A percentile compares a stretch with the other conserved stretches of the same genome.
phyloP scores from a whole-genome alignment of 1,284 basidiomycete genomes.

The Puccinia horiana region DNA sequence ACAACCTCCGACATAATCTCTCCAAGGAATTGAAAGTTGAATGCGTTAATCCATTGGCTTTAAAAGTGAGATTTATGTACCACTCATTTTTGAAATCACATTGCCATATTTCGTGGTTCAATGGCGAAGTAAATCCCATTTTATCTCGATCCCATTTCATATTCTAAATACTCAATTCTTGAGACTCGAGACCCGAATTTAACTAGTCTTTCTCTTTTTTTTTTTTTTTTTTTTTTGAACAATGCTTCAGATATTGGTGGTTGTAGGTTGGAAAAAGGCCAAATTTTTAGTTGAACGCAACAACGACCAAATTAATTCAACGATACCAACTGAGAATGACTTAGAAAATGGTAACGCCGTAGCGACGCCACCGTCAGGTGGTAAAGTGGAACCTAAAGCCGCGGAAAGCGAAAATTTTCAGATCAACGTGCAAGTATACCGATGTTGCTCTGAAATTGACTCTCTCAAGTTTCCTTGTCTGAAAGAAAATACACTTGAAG shows the following conservation, averaged over 20 bases:
- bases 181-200: neutral
- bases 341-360: neutral
- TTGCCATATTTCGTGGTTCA: slow-evolving; percentile 20
- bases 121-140: slow-evolving; percentile 7
- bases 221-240: neutral
- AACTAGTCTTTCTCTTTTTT: too few relatives aligned
- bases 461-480: neutral
- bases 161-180: neutral
- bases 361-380: neutral
- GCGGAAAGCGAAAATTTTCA: neutral
- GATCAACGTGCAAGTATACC: neutral
- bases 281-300: slow-evolving; percentile 14
- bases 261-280: slow-evolving; percentile 14
- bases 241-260: too few relatives aligned
- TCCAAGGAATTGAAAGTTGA: neutral
- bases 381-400: neutral
- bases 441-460: neutral
- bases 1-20: neutral
- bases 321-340: neutral
- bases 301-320: neutral
- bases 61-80: slow-evolving; percentile 10
- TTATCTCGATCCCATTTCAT: neutral
- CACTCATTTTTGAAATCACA: slow-evolving; percentile 14
- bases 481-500: neutral
- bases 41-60: neutral